Evolutionary conservation across 805 yeast genomes (phyloP), one percentile per base, ranked within the genome.

Genomic region (Komagataella pastoris): DNA sequence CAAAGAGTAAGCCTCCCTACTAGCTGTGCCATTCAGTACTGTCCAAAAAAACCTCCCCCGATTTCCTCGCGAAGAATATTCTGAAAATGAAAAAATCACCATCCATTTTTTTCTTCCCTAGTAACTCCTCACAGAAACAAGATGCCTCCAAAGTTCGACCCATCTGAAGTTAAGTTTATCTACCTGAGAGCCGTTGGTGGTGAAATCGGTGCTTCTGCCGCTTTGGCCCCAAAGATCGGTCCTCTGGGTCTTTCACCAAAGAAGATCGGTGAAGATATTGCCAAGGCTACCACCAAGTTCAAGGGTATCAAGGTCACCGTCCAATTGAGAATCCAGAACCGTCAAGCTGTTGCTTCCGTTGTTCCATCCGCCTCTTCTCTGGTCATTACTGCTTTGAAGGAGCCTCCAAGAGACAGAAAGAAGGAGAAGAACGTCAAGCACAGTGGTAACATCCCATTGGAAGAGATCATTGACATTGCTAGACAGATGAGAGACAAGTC

Each of bases 131-230:
- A 30, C 44, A 48, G 43, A 48, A 24, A 53, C 24, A 79, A 68
- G 59, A 87, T 88, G 97, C 96, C 96, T 79, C 96, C 96, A 80
- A 88, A 93, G 83, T 83, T 90, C 79, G 99, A 93, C 76, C 99
- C 99, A 72, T 78, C 65, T 81, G 99, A 93, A 87, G 96, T 93
- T 74, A 90, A 90, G 79, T 88, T 79, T 87, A 80, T 93, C 79
- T 91, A 91, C 88, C 80, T 93, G 77, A 88, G 99, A 86, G 97
- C 99, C 77, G 95, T 89, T 66, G 99, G 99, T 87, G 99, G 99
- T 83, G 99, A 93, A 83, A 95, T 93, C 69, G 99, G 98, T 81
- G 96, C 97, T 70, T 89, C 98, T 59, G 87, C 99, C 63, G 97
- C 99, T 64, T 86, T 93, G 70, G 99, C 99, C 67, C 99, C 99